Evolutionary conservation across 495 filamentous ascomycete species (phyloP), one percentile per base, ranked within the genome.

Genomic region (Hypomontagnella submonticulosa): DNA sequence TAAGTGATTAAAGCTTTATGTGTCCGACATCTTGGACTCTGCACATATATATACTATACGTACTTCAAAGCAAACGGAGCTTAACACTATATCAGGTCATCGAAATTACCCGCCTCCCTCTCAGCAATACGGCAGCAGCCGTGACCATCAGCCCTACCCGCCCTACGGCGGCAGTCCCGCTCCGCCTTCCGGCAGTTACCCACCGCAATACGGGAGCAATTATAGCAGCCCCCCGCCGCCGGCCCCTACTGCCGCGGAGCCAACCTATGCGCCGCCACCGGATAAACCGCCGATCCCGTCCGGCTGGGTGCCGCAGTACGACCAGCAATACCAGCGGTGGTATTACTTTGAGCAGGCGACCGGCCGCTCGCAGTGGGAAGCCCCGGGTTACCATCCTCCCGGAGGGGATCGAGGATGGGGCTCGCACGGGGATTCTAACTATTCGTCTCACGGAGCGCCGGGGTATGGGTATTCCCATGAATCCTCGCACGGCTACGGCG

Each of bases 251-350:
- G 23, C 42, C 4, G 40, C 61, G 19, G 71, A 56, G 4, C 68
- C 68, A 23, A 50, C 53, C 5, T 77, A 85, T 51, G 59, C 73
- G 11, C 77, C 78, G 5, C 76, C 80, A 7, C 51, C 79, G 1
- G 79, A 80, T 66, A 80, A 77, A 40, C 84, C 85, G 7, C 82
- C 84, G 13, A 77, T 87, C 18, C 85, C 87, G 1, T 52, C 72
- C 0, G 88, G 86, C 61, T 90, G 88, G 88, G 67, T 75, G 44
- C 81, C 86, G 15, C 80, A 79, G 57, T 90, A 83, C 82, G 87
- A 90, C 54, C 77, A 80, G 38, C 77, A 75, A 38, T 71, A 76
- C 41, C 82, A 86, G 52, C 84, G 84, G 53, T 89, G 83, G 72
- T 87, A 84, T 76, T 90, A 83, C 67, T 76, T 85, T 40, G 84